Conservation (phyloP, 257 asterid species). For the Nicotiana undulata region DNA sequence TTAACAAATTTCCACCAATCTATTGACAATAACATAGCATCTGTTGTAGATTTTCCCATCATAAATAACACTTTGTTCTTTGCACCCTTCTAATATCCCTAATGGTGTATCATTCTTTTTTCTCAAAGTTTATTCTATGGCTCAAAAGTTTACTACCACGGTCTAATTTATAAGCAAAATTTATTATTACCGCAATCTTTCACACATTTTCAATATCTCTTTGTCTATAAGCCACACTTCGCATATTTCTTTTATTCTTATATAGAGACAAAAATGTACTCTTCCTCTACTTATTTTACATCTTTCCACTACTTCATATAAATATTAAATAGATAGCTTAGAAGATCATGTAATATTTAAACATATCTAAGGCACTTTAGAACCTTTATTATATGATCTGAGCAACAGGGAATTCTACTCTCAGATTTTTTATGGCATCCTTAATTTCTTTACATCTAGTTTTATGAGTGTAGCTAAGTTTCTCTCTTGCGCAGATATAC, state of each 20-base stretch:
- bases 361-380: no score
- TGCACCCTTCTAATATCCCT: neutral
- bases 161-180: neutral
- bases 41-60: neutral
- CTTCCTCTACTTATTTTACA: neutral
- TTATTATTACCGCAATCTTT: neutral
- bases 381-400: no score
- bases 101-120: neutral
- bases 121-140: neutral
- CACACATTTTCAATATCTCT: neutral
- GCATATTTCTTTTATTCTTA: neutral
- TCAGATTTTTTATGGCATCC: neutral
- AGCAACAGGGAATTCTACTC: no score
- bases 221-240: neutral
- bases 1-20: slow-evolving; percentile 1
- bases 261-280: neutral
- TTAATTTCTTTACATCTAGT: neutral
- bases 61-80: neutral
- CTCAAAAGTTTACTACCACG: neutral
- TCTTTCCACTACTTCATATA: no score
- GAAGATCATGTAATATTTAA: no score
- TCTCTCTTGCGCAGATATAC: neutral
- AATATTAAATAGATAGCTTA: no score
- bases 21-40: neutral
- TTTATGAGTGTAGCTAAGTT: neutral